Evolutionary conservation across 2,329 filamentous ascomycete species (phyloP).

Genomic region (Coniella lustricola): DNA sequence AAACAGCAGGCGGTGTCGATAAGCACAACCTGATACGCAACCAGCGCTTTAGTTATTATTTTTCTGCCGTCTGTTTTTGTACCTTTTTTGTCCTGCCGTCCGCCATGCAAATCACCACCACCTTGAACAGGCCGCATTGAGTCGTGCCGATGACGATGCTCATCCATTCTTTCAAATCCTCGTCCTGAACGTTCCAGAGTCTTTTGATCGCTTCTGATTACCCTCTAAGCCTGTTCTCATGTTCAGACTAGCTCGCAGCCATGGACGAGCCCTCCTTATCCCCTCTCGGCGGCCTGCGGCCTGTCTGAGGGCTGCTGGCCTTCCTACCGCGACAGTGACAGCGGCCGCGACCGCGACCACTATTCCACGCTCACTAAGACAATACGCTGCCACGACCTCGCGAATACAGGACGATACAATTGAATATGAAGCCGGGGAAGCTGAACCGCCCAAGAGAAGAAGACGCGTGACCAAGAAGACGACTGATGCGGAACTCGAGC

Average conservation of each 20-base stretch:
- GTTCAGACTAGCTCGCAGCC: slow-evolving; percentile 7
- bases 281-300: slow-evolving; percentile 1
- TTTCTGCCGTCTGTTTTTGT: too few species aligned
- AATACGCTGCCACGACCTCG: too few species aligned
- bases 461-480: too few species aligned
- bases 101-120: too few species aligned
- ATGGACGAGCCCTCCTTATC: slow-evolving; percentile 11
- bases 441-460: too few species aligned
- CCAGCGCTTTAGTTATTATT: too few species aligned
- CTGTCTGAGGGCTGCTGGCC: neutral
- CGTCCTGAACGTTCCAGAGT: neutral
- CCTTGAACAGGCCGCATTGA: neutral
- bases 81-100: neutral
- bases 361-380: neutral
- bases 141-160: neutral
- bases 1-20: neutral
- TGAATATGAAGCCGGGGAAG: too few species aligned
- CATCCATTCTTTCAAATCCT: neutral
- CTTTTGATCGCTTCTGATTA: too few species aligned
- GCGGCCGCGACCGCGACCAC: neutral
- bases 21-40: neutral
- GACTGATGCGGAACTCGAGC: too few species aligned
- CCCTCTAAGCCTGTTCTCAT: neutral
- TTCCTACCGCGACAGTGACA: neutral
- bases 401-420: too few species aligned